Base-by-base conservation (phyloP, 305 asterid species). In the Solanum hybrid region DNA sequence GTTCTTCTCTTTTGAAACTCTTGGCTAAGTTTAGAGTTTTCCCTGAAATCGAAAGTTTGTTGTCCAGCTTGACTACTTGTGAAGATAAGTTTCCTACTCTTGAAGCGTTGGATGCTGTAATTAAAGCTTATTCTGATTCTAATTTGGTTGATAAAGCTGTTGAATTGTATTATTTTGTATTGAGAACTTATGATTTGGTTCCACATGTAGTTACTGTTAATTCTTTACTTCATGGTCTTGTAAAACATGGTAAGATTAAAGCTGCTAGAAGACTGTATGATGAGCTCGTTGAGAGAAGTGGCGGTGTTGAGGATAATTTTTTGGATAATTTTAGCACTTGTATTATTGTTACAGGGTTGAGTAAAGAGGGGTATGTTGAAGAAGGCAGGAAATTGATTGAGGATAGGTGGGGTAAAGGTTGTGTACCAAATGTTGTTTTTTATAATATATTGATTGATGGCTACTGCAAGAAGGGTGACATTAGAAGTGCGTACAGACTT, bases 371-470 rank as follows among this genome's bases (percentile, higher is more conserved):
- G 68, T 93, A 94, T 91, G 96, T 97, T 37, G 95, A 95, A 89
- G 93, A 95, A 91, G 99, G 96, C 90, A 80, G 89, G 91, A 94
- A 92, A 89, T 92, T 97, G 92, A 95, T 97, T 80, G 97, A 94
- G 94, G 95, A 93, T 88, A 95, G 93, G 88, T 96, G 99, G 98
- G 99, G 99, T 87, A 93, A 90, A 91, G 93, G 92, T 38, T 96
- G 98, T 92, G 93, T 97, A 77, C 99, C 99, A 0, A 94, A 96
- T 91, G 86, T 95, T 65, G 96, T 97, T 91, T 96, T 97, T 87
- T 96, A 96, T 68, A 96, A 96, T 92, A 93, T 90, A 82, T 96
- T 97, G 89, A 95, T 97, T 81, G 96, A 96, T 91, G 99, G 99
- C n/a, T 96, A 94, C 91, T 93, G 98, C 92, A 95, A 91, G 95